phyloP scores from a whole-genome alignment of 2,329 filamentous ascomycete genomes.

The Colletotrichum falcatum region DNA sequence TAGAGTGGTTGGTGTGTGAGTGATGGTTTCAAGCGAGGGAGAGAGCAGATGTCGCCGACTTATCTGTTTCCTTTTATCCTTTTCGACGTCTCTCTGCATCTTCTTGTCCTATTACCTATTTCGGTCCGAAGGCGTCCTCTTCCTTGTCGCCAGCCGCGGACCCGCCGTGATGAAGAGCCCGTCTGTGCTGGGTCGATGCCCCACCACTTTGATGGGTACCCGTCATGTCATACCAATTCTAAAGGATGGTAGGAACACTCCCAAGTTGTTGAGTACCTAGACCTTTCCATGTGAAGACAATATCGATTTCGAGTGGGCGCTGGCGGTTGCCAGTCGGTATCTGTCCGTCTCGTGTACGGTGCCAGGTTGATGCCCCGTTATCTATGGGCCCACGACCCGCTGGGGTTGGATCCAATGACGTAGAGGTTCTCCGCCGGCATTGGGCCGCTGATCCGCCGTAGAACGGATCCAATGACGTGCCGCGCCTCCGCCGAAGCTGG shows the following conservation, averaged over 20 bases:
- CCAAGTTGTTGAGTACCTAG: slow-evolving; percentile 24
- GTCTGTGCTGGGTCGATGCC: slow-evolving; percentile 31
- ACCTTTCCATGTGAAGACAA: slow-evolving; percentile 10
- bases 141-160: slow-evolving; percentile 34
- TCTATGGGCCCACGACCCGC: slow-evolving; percentile 34
- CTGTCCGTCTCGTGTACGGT: slow-evolving; percentile 38
- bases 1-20: slow-evolving; percentile 20
- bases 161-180: slow-evolving; percentile 37
- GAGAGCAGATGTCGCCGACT: slow-evolving; percentile 15
- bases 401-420: slow-evolving; percentile 34
- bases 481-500: slow-evolving; percentile 37
- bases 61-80: slow-evolving; percentile 38
- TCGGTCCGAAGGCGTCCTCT: slow-evolving; percentile 36
- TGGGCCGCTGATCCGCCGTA: slow-evolving; percentile 36
- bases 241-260: slow-evolving; percentile 18
- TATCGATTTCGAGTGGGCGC: slow-evolving; percentile 30
- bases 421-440: slow-evolving; percentile 36
- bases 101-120: slow-evolving; percentile 26
- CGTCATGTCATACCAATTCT: neutral
- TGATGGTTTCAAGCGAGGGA: slow-evolving; percentile 3
- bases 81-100: slow-evolving; percentile 27
- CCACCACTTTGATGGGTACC: slow-evolving; percentile 22
- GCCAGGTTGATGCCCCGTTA: slow-evolving; percentile 39
- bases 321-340: slow-evolving; percentile 38
- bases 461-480: slow-evolving; percentile 39